Conservation (phyloP, 2,329 filamentous ascomycete species). For the Pseudogymnoascus sp. region DNA sequence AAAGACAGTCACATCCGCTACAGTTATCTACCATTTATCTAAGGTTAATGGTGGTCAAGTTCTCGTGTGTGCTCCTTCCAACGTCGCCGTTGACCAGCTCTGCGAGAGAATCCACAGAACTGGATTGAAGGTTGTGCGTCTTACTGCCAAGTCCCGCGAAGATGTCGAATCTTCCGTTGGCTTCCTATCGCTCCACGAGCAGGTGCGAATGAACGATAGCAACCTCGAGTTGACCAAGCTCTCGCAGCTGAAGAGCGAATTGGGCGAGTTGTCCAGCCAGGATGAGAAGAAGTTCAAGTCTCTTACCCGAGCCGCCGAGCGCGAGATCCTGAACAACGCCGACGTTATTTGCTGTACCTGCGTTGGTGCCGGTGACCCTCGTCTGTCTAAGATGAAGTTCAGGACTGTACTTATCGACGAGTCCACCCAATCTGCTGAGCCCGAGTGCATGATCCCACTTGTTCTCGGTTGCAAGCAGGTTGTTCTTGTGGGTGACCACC, state of each 20-base stretch:
- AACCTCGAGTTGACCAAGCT: constrained; percentile 91
- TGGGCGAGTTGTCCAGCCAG: constrained; percentile 85
- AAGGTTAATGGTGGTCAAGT: constrained; percentile 95
- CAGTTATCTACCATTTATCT: constrained; percentile 94
- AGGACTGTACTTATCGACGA: constrained; percentile 96
- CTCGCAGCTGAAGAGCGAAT: constrained; percentile 82
- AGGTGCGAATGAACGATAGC: constrained; percentile 95
- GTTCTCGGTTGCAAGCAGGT: constrained; percentile 98
- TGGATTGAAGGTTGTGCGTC: constrained; percentile 89
- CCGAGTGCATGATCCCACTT: constrained; percentile 97
- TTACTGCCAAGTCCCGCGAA: constrained; percentile 97
- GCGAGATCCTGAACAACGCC: constrained; percentile 88
- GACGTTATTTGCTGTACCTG: constrained; percentile 99
- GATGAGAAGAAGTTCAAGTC: constrained; percentile 99
- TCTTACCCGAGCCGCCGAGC: constrained; percentile 84
- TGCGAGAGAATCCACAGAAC: constrained; percentile 95
- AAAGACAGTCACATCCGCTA: constrained; percentile 97
- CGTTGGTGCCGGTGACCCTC: constrained; percentile 91
- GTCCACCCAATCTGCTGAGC: constrained; percentile 95
- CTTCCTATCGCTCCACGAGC: constrained; percentile 90
- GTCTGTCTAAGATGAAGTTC: constrained; percentile 95
- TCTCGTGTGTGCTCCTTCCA: constrained; percentile 92
- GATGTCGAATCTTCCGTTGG: constrained; percentile 98
- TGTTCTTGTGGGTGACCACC: constrained; percentile 96
- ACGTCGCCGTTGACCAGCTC: constrained; percentile 96